Evolutionary conservation across 2,329 filamentous ascomycete genomes (phyloP).

Genomic region (Exophiala xenobiotica): DNA sequence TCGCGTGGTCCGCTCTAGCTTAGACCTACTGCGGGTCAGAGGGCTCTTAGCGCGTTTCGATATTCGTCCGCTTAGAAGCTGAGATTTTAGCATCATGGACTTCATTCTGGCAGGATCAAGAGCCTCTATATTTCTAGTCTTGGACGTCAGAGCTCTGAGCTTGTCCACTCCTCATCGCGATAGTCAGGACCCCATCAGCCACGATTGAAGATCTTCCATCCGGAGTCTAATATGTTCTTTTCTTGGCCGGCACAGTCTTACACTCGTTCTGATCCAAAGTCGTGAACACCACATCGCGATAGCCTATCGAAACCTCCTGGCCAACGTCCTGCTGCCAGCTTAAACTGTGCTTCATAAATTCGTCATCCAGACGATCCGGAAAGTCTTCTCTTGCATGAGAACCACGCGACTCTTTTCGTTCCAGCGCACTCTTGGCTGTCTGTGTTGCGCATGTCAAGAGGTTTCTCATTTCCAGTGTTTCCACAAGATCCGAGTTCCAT

Average conservation of each 20-base stretch:
- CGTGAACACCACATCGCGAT: constrained; percentile 76
- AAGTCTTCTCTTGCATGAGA: constrained; percentile 96
- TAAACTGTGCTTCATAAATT: constrained; percentile 99
- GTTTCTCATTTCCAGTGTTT: constrained; percentile 93
- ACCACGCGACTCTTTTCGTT: constrained; percentile 95
- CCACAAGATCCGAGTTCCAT: constrained; percentile 91
- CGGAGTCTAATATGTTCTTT: constrained; percentile 56
- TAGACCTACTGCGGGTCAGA: not conserved
- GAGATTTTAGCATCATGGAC: too few species aligned
- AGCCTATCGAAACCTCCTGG: constrained; percentile 78
- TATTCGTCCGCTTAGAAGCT: too few species aligned
- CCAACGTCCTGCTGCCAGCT: constrained; percentile 94
- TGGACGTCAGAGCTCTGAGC: too few species aligned
- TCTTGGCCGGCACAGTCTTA: constrained; percentile 94
- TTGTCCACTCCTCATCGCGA: too few species aligned
- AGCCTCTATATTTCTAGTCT: too few species aligned
- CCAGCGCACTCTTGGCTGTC: constrained; percentile 85
- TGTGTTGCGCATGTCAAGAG: constrained; percentile 90
- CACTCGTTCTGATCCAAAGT: constrained; percentile 96
- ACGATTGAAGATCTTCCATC: not conserved
- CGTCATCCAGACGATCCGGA: constrained; percentile 92
- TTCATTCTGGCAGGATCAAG: too few species aligned
- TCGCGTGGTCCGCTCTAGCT: not conserved
- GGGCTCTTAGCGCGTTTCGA: not conserved
- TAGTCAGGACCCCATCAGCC: too few species aligned